phyloP scores from a whole-genome alignment of 495 filamentous ascomycete genomes.

The Hypomontagnella monticulosa region DNA sequence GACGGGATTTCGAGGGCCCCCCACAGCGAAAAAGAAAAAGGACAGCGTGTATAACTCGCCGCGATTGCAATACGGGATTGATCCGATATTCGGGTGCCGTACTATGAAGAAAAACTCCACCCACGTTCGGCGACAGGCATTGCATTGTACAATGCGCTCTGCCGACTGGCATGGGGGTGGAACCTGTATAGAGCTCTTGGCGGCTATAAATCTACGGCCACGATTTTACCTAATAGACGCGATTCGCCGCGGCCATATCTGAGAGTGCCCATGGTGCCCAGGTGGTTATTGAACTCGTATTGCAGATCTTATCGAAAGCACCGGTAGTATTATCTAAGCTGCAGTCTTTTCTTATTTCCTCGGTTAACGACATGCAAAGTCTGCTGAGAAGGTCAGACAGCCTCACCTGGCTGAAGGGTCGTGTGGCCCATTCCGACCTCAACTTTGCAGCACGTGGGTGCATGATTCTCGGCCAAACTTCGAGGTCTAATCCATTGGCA shows the following conservation, averaged over 20 bases:
- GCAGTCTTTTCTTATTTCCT: neutral
- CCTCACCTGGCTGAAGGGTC: slow-evolving; percentile 4
- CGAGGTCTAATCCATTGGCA: slow-evolving; percentile 16
- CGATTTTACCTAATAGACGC: slow-evolving; percentile 6
- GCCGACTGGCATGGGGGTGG: slow-evolving; percentile 1
- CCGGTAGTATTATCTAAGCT: slow-evolving; percentile 1
- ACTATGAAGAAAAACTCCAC: neutral
- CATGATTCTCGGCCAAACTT: slow-evolving; percentile 1
- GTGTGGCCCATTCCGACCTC: slow-evolving; percentile 38
- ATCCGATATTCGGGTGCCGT: slow-evolving; percentile 8
- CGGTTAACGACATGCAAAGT: slow-evolving; percentile 4
- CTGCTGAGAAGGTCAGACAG: slow-evolving; percentile 1
- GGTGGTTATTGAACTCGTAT: neutral
- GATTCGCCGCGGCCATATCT: neutral
- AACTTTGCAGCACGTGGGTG: slow-evolving; percentile 39
- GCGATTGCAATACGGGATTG: neutral
- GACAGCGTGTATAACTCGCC: neutral
- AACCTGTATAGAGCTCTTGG: slow-evolving; percentile 15
- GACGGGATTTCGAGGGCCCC: neutral
- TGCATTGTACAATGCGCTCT: slow-evolving; percentile 9
- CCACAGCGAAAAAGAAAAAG: neutral
- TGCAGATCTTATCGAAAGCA: slow-evolving; percentile 21
- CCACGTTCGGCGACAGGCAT: slow-evolving; percentile 8
- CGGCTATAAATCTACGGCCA: slow-evolving; percentile 3
- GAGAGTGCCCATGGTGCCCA: too few species aligned